Base-by-base conservation (phyloP, 192 early-diverging fungal species). In the Chytriomyces confervae region DNA sequence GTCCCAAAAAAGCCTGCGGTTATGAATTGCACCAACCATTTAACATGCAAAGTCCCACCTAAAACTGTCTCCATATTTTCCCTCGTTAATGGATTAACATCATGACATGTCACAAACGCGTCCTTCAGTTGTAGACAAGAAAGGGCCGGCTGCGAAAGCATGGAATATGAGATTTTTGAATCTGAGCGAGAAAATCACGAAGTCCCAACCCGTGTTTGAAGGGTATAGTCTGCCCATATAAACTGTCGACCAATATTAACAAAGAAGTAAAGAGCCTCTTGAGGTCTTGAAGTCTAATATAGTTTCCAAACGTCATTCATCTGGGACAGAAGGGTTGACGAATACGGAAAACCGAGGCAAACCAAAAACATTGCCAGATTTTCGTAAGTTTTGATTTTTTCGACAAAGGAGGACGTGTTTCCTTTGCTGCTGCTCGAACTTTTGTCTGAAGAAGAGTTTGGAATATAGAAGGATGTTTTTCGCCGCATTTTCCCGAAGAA, bases 41-140 rank as follows among this genome's bases (percentile, higher is more conserved):
- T 7, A 61, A 27, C 18, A 13, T 43, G 3, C 16, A 7, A 5
- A 29, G 46, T 51, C 66, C 90, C 92, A 5, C 94, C 96, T 82
- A 96, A 91, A n/a, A 96, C 86, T 6, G 95, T 87, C 75, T 97
- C 94, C 72, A 98, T 77, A 66, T 89, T 92, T 50, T 93, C 90
- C 23, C 91, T 81, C 3, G 92, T 94, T 11, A 91, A 68, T 23
- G 85, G 69, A 80, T 96, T 97, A 23, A 96, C 88, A 82, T 94
- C 95, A 80, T 95, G 92, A 69, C 93, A 96, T 3, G 93, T 92
- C 0, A 95, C 93, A 65, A 89, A 89, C 27, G 89, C 91, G 51
- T 93, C 89, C 27, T 89, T 82, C 66, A 99, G 91, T 49, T 90
- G 83, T 6, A 97, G 84, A 7, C 91, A 87, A 7, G 95, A 94